These are phyloP conservation scores for Papilionanthe hybrid DNA, from an alignment of 116 monocot genomes.

Conservation along the genomic window DNA sequence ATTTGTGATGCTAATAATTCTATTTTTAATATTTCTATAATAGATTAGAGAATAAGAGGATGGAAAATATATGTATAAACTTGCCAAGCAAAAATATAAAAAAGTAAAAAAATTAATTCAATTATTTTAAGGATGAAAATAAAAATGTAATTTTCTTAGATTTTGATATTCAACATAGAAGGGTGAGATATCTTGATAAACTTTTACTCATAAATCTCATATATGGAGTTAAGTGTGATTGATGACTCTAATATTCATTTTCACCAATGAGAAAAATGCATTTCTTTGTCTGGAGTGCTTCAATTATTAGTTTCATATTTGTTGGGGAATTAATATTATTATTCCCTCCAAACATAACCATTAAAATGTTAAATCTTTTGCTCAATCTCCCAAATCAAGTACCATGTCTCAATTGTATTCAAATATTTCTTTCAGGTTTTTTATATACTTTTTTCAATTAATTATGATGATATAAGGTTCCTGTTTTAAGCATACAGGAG, in stretches of 20 bases:
- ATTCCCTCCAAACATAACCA: neutral
- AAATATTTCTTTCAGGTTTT: neutral
- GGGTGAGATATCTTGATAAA: too few relatives aligned
- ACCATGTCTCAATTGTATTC: neutral
- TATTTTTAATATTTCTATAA: too few relatives aligned
- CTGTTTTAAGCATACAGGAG: constrained; percentile 30
- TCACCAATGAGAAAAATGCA: neutral
- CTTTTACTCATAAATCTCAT: neutral
- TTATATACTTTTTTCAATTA: constrained; percentile 4
- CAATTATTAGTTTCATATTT: neutral
- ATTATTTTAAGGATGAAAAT: too few relatives aligned
- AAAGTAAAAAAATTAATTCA: too few relatives aligned
- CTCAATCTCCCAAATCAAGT: neutral
- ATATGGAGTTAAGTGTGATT: neutral
- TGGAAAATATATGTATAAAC: too few relatives aligned
- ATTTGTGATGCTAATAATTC: too few relatives aligned
- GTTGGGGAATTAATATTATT: neutral
- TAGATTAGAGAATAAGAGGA: too few relatives aligned
- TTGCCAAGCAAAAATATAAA: too few relatives aligned
- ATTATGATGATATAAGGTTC: neutral
- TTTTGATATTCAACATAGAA: too few relatives aligned
- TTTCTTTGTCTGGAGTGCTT: neutral
- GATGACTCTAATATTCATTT: neutral
- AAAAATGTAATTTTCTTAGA: too few relatives aligned
- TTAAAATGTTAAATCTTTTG: neutral